Conservation (phyloP, 2,329 filamentous ascomycete genomes). For the Xylariales sp. region DNA sequence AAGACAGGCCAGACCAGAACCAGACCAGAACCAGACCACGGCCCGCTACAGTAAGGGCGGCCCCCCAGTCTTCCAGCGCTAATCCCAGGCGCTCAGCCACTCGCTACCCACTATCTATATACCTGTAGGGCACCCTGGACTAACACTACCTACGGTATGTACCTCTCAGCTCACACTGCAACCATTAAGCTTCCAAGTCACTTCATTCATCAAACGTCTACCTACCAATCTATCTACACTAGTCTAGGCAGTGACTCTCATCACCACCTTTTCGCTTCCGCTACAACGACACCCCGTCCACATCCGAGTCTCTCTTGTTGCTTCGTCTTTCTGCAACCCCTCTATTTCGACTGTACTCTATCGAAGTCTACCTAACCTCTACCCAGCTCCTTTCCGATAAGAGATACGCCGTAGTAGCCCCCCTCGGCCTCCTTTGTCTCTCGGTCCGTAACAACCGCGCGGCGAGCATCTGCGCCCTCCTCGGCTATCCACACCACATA, state of each 20-base stretch:
- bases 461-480: conserved; percentile 26
- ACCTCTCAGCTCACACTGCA: conserved; percentile 28
- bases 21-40: not conserved
- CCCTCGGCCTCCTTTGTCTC: conserved; percentile 38
- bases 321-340: conserved; percentile 8
- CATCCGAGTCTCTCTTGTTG: conserved; percentile 15
- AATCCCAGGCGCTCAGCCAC: conserved; percentile 34
- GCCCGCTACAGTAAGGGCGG: not conserved
- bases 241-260: conserved; percentile 38
- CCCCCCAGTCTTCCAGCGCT: conserved; percentile 11
- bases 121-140: not conserved
- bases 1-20: no score
- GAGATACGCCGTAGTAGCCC: conserved; percentile 36
- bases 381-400: conserved; percentile 41
- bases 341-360: conserved; percentile 10
- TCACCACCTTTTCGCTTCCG: conserved; percentile 31
- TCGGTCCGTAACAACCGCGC: conserved; percentile 35
- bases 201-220: conserved; percentile 38
- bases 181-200: conserved; percentile 36
- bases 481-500: conserved; percentile 34
- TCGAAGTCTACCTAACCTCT: conserved; percentile 12
- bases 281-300: conserved; percentile 28
- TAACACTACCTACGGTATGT: not conserved
- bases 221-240: no score
- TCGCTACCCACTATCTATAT: conserved; percentile 10